phyloP scores from a whole-genome alignment of 1,284 basidiomycete species.

The Neolentinus lepideus region DNA sequence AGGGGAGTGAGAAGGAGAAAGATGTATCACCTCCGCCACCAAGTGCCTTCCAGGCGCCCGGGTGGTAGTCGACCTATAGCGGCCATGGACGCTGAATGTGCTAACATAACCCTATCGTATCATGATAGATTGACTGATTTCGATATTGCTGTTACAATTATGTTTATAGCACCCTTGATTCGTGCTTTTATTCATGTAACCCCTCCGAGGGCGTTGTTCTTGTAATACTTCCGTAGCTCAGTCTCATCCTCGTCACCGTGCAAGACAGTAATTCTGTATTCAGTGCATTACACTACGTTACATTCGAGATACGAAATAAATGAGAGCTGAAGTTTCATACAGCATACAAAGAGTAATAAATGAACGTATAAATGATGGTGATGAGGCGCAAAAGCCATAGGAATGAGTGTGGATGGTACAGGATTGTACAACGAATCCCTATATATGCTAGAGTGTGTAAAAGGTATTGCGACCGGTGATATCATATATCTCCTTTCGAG shows the following conservation, averaged over 20 bases:
- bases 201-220: background rate
- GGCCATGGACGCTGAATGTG: background rate
- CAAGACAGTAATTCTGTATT: background rate
- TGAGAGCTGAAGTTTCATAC: background rate
- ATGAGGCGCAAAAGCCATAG: too few species aligned
- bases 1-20: conserved; percentile 11
- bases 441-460: too few species aligned
- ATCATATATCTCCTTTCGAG: too few species aligned
- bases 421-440: too few species aligned
- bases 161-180: conserved; percentile 1
- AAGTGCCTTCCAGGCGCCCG: background rate
- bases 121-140: background rate
- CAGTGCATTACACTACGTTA: background rate
- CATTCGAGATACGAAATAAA: background rate
- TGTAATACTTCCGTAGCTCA: background rate
- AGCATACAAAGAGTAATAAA: background rate
- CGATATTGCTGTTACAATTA: conserved; percentile 1
- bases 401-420: too few species aligned
- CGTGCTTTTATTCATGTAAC: background rate
- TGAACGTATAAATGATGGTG: too few species aligned
- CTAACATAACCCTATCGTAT: background rate
- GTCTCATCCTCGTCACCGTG: background rate
- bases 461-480: too few species aligned
- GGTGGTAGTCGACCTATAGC: background rate
- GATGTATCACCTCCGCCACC: background rate